Conservation (phyloP, 441 rosid genomes). For the Pelargonium cotyledonis region DNA sequence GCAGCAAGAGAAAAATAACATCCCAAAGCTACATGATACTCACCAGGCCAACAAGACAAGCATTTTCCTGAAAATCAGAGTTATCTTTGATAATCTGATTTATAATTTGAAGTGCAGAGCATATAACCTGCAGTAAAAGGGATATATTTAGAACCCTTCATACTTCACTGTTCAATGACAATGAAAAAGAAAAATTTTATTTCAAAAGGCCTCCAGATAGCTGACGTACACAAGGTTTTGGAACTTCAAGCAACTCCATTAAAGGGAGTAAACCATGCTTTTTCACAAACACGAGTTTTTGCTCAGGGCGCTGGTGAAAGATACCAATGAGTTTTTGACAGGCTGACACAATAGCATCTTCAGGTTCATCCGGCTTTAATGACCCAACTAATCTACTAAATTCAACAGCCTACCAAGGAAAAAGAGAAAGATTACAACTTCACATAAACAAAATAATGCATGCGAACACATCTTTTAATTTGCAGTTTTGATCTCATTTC, state of each 20-base stretch:
- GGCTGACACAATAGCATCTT: constrained; percentile 77
- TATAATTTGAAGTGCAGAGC: constrained; percentile 80
- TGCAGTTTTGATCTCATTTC: background rate
- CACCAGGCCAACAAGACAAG: constrained; percentile 93
- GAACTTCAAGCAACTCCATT: constrained; percentile 82
- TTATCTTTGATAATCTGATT: constrained; percentile 82
- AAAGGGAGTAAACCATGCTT: constrained; percentile 91
- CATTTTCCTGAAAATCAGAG: constrained; percentile 84
- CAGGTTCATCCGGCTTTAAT: constrained; percentile 67
- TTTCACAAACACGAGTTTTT: constrained; percentile 73
- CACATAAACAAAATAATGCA: background rate
- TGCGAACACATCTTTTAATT: background rate
- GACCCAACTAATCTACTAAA: constrained; percentile 77
- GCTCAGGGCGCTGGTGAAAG: constrained; percentile 83
- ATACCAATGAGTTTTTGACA: constrained; percentile 71
- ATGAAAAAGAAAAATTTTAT: constrained; percentile 8
- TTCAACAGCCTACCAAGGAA: constrained; percentile 62
- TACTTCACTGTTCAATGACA: constrained; percentile 18
- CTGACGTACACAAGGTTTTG: constrained; percentile 60
- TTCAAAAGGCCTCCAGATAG: constrained; percentile 17
- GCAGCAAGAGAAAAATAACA: background rate
- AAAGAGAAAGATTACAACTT: constrained; percentile 18
- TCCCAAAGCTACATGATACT: constrained; percentile 26
- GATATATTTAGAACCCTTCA: constrained; percentile 13
- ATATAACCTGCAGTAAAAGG: constrained; percentile 54